Evolutionary conservation across 805 yeast species (phyloP), one percentile per base, ranked within the genome.

Genomic region (Teunomyces kruisii): DNA sequence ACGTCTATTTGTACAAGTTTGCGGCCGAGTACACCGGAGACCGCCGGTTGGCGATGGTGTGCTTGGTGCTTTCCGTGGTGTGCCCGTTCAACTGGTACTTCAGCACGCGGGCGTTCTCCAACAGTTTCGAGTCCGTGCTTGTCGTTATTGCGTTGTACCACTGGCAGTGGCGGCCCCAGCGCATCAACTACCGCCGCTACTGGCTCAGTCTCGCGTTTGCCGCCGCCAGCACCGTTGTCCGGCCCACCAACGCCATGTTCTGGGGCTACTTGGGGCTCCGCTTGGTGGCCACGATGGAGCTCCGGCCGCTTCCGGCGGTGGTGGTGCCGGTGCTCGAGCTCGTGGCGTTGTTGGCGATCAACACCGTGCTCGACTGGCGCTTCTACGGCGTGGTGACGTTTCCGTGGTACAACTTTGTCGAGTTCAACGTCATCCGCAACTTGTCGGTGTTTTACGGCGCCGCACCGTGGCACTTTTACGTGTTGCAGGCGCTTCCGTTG

Each of bases 51-150:
- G 74, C 86, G 0, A 57, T 65, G 22, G 49, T 68, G 36, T 70
- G 81, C 0, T 60, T 86, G 17, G 32, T 67, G 0, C 54, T 83
- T 19, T 80, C 89, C 22, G 51, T 88, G 2, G 54, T 71, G 1
- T 84, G 88, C 38, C 81, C 86, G 3, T 92, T 89, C 75, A 89
- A 90, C 60, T 88, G 92, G 85, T 88, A 77, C 64, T 74, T 84
- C 33, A 72, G 81, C 32, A 84, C 96, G 1, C 75, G 99, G 50
- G 82, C 96, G 1, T 94, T 94, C 59, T 81, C 95, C 42, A 94
- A 92, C 57, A 80, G 86, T 14, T 70, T 90, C 41, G 99, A 94
- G 62, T 76, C 85, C 76, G 72, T 78, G 1, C 58, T 90, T 43
- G 86, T 94, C 0, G 71, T 83, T 0, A 64, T 79, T 7, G 90